Conservation (phyloP, 495 filamentous ascomycete genomes). For the Extremus antarcticus region DNA sequence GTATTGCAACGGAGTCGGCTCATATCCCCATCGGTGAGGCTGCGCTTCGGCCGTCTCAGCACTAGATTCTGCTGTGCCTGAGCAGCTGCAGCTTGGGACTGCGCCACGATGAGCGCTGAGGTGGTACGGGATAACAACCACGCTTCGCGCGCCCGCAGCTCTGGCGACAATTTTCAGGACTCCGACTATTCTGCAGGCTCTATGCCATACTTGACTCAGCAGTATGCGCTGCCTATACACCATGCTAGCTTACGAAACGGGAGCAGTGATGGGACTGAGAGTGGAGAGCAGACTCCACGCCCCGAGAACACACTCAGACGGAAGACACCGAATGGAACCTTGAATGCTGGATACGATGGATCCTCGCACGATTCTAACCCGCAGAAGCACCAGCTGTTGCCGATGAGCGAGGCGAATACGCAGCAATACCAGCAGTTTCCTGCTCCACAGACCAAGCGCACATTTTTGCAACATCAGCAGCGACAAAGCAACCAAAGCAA, state of each 20-base stretch:
- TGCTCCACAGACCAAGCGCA: slow-evolving; percentile 3
- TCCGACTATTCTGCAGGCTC: not conserved
- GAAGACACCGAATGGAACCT: slow-evolving; percentile 88
- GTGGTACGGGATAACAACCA: not conserved
- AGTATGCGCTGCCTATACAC: slow-evolving; percentile 33
- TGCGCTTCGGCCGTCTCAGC: slow-evolving; percentile 5
- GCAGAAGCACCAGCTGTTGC: slow-evolving; percentile 85
- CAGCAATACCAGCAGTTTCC: not conserved
- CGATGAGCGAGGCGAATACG: slow-evolving; percentile 17
- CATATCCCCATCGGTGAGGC: slow-evolving; percentile 17
- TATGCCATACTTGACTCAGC: slow-evolving; percentile 26
- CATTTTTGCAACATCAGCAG: slow-evolving; percentile 17
- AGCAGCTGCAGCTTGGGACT: slow-evolving; percentile 1
- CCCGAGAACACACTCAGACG: slow-evolving; percentile 74
- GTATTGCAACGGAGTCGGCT: slow-evolving; percentile 31
- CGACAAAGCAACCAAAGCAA: not conserved
- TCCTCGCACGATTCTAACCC: slow-evolving; percentile 66
- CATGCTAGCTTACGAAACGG: not conserved
- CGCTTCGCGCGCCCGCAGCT: not conserved
- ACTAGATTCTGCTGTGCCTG: slow-evolving; percentile 7
- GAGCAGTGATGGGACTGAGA: slow-evolving; percentile 3
- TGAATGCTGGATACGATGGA: slow-evolving; percentile 90
- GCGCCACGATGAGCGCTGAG: slow-evolving; percentile 15
- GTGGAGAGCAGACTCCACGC: slow-evolving; percentile 26
- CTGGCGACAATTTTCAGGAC: not conserved